phyloP scores from a whole-genome alignment of 345 rosid genomes.

The Hibiscus syriacus region DNA sequence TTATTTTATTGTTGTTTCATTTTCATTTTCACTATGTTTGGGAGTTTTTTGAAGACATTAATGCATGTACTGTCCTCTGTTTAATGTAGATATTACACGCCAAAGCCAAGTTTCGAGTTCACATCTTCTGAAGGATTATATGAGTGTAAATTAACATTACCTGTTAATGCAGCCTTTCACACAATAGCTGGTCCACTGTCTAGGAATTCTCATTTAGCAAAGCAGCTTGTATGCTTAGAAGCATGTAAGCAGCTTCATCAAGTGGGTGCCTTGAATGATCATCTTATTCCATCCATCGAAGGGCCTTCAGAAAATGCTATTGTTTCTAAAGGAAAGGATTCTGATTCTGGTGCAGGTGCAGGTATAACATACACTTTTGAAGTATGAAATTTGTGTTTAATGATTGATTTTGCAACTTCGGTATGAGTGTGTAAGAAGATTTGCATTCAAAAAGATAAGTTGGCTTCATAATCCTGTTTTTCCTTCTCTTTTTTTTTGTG shows the following conservation, averaged over 20 bases:
- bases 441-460: no score
- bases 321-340: slow-evolving; percentile 29
- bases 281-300: slow-evolving; percentile 36
- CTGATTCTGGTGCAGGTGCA: slow-evolving; percentile 27
- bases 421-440: no score
- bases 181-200: slow-evolving; percentile 45
- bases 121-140: slow-evolving; percentile 24
- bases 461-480: not conserved
- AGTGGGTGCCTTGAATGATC: slow-evolving; percentile 48
- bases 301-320: slow-evolving; percentile 21
- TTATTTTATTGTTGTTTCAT: not conserved
- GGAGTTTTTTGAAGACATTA: not conserved
- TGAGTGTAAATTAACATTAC: slow-evolving; percentile 40
- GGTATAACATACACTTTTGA: not conserved
- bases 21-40: not conserved
- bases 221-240: slow-evolving; percentile 64
- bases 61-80: slow-evolving; percentile 1
- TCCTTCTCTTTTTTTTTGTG: not conserved
- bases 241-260: slow-evolving; percentile 65
- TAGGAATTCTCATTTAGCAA: slow-evolving; percentile 44
- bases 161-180: slow-evolving; percentile 45
- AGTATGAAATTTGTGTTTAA: not conserved
- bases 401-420: not conserved
- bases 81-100: slow-evolving; percentile 35
- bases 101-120: slow-evolving; percentile 42